Evolutionary conservation across 805 yeast species (phyloP), one percentile per base, ranked within the genome.

Genomic region (Ogataea ramenticola): DNA sequence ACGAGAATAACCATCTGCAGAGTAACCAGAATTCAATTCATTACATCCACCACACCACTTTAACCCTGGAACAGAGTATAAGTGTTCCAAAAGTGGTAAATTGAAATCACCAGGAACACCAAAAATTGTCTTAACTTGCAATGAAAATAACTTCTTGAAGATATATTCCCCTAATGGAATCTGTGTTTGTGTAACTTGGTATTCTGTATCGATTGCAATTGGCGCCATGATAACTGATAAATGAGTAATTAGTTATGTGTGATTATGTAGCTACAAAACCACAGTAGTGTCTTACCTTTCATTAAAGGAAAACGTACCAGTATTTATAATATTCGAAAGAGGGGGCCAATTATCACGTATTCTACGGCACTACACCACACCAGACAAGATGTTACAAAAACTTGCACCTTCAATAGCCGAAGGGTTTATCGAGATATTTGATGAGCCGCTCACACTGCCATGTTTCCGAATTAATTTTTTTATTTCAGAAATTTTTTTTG

Each of bases 1-100:
- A 48, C 91, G 74, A 17, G 93, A 79, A 56, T 86, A 90, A 5
- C 96, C 97, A 61, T 90, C 96, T 8, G 91, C 90, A 6, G 93
- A 80, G 59, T 90, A 89, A 9, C 95, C 93, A 3, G 93, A 82
- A 57, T 89, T 90, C 50, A 89, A 71, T 66, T 89, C 97, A 57
- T 89, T 89, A 67, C 96, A 86, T 47, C 80, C 78, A 21, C 96
- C 96, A 40, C 86, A 70, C 86, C 95, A 88, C 43, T 77, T 65
- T 52, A 83, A 59, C 10, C 67, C 57, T 33, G 71, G 63, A 33
- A 64, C 71, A 9, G 74, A 64, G 55, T 85, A 81, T 39, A 84
- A 58, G 55, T 82, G 78, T 59, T 86, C 96, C 53, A 86, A 65
- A 21, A 86, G 65, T 6, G 74, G 71, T 49, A 83, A 62, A 59